Conservation (phyloP, 768 basidiomycete species). For the Russula sp. region DNA sequence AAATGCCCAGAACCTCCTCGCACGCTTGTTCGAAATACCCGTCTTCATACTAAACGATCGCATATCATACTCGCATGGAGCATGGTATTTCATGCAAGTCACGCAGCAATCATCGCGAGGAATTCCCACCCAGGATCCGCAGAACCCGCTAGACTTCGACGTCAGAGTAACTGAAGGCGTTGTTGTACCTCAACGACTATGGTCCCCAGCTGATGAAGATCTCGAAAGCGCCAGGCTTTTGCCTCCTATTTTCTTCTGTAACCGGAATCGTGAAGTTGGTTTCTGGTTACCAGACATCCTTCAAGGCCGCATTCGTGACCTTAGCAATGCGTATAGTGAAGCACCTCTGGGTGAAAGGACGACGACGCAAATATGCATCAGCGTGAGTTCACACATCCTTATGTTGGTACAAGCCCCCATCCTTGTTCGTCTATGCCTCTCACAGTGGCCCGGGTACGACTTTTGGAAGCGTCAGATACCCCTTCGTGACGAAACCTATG, state of each 20-base stretch:
- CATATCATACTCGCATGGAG: neutral
- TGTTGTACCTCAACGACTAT: conserved; percentile 6
- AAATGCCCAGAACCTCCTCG: neutral
- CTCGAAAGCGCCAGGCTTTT: neutral
- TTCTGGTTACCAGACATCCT: conserved; percentile 6
- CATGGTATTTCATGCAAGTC: neutral
- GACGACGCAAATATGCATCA: neutral
- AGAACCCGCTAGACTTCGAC: neutral
- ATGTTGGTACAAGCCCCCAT: too few species aligned
- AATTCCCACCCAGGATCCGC: neutral
- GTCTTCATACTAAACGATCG: neutral
- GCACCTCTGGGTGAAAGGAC: neutral
- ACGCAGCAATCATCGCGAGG: neutral
- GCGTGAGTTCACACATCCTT: neutral
- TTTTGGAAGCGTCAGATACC: conserved; percentile 5
- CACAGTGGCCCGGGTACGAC: conserved; percentile 2
- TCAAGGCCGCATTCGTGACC: conserved; percentile 1
- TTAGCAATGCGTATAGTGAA: neutral
- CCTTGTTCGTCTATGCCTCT: neutral
- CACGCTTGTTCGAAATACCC: neutral
- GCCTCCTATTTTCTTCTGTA: conserved; percentile 5
- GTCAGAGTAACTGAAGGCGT: neutral
- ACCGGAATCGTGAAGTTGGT: neutral
- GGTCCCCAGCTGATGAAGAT: conserved; percentile 3
- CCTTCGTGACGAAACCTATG: neutral